These are phyloP conservation scores for Nicotiana attenuata DNA, from an alignment of 257 asterid genomes.

Conservation along the genomic window DNA sequence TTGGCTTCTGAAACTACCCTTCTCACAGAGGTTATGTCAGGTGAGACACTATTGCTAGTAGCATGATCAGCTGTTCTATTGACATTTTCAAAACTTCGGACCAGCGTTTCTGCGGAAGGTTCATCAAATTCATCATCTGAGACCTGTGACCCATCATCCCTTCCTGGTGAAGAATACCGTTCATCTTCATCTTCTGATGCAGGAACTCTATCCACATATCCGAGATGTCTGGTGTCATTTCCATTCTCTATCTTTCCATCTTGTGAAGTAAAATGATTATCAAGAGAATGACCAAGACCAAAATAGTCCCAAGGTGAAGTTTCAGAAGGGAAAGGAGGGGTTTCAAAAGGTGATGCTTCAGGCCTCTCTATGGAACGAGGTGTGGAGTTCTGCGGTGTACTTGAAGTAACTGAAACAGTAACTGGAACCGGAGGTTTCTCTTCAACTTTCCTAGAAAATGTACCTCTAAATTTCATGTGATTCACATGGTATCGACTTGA, in stretches of 20 bases:
- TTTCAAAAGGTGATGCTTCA: constrained; percentile 38
- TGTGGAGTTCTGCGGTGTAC: constrained; percentile 58
- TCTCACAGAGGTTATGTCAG: constrained; percentile 21
- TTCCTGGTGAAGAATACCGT: constrained; percentile 38
- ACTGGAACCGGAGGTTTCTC: constrained; percentile 60
- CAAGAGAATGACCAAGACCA: constrained; percentile 64
- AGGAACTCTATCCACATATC: constrained; percentile 39
- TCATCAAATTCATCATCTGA: constrained; percentile 94
- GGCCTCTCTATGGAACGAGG: constrained; percentile 49
- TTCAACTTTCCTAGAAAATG: constrained; percentile 68
- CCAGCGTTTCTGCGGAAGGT: constrained; percentile 68
- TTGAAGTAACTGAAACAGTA: constrained; percentile 49
- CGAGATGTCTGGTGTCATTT: constrained; percentile 27
- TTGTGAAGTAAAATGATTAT: constrained; percentile 50
- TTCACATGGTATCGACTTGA: constrained; percentile 39
- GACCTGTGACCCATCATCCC: constrained; percentile 56
- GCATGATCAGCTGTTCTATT: constrained; percentile 38
- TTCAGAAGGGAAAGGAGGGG: constrained; percentile 37
- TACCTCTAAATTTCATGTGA: constrained; percentile 66
- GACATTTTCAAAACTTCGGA: constrained; percentile 78
- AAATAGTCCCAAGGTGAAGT: constrained; percentile 93
- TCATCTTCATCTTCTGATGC: constrained; percentile 41
- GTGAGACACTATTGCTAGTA: constrained; percentile 21
- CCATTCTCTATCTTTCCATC: constrained; percentile 29
- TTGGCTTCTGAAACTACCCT: constrained; percentile 33